Conservation (phyloP, 2,329 filamentous ascomycete genomes). For the Diplodia mutila region DNA sequence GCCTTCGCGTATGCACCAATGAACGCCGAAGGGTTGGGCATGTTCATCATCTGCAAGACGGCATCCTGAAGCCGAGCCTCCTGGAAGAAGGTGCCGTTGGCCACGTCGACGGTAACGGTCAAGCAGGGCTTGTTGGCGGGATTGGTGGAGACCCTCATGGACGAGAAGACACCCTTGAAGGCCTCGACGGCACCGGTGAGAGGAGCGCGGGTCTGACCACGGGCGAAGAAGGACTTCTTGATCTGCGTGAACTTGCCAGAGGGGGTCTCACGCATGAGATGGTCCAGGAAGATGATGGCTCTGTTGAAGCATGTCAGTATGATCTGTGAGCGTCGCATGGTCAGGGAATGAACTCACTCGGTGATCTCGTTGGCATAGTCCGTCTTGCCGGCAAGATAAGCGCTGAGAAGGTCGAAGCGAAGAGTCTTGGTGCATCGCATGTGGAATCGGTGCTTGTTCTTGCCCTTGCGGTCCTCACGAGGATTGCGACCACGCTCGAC, state of each 20-base stretch:
- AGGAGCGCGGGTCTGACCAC: constrained; percentile 50
- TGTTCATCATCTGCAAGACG: constrained; percentile 38
- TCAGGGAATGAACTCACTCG: not conserved
- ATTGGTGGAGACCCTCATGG: constrained; percentile 72
- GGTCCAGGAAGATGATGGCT: constrained; percentile 88
- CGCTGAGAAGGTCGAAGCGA: constrained; percentile 66
- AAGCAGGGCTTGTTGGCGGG: constrained; percentile 60
- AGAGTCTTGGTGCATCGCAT: constrained; percentile 70
- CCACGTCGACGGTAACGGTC: constrained; percentile 85
- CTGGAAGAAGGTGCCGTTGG: constrained; percentile 88
- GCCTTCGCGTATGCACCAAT: constrained; percentile 33
- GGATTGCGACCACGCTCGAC: constrained; percentile 56
- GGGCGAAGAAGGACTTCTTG: constrained; percentile 81
- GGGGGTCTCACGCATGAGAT: constrained; percentile 81
- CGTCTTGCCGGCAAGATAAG: constrained; percentile 66
- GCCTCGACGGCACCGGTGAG: constrained; percentile 74
- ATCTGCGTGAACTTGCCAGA: constrained; percentile 69
- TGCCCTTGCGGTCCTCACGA: constrained; percentile 28
- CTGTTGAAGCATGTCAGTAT: constrained; percentile 63
- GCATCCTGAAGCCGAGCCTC: constrained; percentile 40
- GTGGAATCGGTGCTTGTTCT: constrained; percentile 62
- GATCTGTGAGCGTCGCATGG: not conserved
- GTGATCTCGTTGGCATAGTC: constrained; percentile 58
- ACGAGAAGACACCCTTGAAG: constrained; percentile 87
- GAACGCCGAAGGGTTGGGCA: constrained; percentile 28